Conservation (phyloP, 2,329 filamentous ascomycete species). For the Apiospora aurea region DNA sequence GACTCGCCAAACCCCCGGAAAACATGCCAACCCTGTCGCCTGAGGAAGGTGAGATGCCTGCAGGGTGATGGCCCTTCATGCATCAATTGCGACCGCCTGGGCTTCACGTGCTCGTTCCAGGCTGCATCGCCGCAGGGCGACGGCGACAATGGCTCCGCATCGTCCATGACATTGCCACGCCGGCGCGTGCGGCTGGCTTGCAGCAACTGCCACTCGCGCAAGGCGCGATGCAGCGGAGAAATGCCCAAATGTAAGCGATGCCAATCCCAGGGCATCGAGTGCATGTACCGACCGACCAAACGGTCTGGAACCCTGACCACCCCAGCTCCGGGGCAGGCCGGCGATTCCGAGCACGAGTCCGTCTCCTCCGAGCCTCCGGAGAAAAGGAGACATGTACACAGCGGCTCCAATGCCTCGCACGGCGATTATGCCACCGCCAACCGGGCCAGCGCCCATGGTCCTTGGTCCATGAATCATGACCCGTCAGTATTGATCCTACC, state of each 20-base stretch:
- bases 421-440: constrained; percentile 34
- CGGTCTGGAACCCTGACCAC: constrained; percentile 38
- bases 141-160: constrained; percentile 43
- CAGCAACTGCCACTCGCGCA: constrained; percentile 63
- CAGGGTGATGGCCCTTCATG: constrained; percentile 59
- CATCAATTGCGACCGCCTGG: constrained; percentile 65
- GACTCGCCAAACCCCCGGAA: constrained; percentile 28
- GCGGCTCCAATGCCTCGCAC: constrained; percentile 38
- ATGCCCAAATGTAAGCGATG: constrained; percentile 61
- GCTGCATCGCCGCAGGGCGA: constrained; percentile 48
- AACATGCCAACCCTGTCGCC: constrained; percentile 30
- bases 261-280: constrained; percentile 60
- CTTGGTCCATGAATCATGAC: constrained; percentile 29
- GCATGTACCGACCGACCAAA: constrained; percentile 55
- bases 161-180: constrained; percentile 52
- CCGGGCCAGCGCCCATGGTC: background rate
- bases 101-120: constrained; percentile 64
- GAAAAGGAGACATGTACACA: constrained; percentile 41
- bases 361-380: constrained; percentile 43
- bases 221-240: constrained; percentile 65
- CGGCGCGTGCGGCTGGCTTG: constrained; percentile 64
- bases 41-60: constrained; percentile 62
- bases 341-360: constrained; percentile 44
- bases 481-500: background rate
- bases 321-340: constrained; percentile 35